Conservation (phyloP, 176 grass and related monocot genomes). For the Oryza meridionalis region DNA sequence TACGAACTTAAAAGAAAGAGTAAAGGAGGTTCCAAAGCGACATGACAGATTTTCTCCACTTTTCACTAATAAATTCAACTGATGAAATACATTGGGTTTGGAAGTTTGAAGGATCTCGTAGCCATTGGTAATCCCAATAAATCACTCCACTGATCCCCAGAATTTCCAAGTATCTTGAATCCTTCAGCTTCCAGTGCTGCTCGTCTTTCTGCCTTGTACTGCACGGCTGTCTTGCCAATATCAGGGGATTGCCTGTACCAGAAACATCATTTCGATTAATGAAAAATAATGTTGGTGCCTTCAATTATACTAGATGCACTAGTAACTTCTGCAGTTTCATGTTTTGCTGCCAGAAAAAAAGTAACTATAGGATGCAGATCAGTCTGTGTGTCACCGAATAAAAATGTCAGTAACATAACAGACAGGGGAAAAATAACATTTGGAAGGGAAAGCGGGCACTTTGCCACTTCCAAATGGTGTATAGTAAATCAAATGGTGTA, state of each 20-base stretch:
- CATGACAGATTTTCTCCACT: not conserved
- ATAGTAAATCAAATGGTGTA: not conserved
- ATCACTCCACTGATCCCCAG: constrained; percentile 96
- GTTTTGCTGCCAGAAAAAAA: not conserved
- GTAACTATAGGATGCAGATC: constrained; percentile 1
- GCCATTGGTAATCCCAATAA: constrained; percentile 74
- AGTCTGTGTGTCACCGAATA: not conserved
- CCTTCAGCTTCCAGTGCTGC: constrained; percentile 73
- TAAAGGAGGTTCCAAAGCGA: not conserved
- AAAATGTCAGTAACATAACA: not conserved
- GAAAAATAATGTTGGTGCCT: not conserved
- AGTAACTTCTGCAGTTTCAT: constrained; percentile 23
- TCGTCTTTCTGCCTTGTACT: constrained; percentile 83
- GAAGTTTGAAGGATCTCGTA: constrained; percentile 86
- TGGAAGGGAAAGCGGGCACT: not conserved
- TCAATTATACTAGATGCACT: not conserved
- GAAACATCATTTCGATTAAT: constrained; percentile 18
- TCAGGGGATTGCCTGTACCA: constrained; percentile 64
- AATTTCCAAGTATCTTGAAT: constrained; percentile 84
- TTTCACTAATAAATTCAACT: constrained; percentile 42
- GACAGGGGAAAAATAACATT: not conserved
- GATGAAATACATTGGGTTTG: constrained; percentile 92
- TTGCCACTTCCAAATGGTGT: not conserved
- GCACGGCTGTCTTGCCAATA: constrained; percentile 63
- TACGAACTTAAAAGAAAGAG: not conserved